Evolutionary conservation across 352 stramenopile genomes (phyloP).

Genomic region (Globisporangium barbulae): DNA sequence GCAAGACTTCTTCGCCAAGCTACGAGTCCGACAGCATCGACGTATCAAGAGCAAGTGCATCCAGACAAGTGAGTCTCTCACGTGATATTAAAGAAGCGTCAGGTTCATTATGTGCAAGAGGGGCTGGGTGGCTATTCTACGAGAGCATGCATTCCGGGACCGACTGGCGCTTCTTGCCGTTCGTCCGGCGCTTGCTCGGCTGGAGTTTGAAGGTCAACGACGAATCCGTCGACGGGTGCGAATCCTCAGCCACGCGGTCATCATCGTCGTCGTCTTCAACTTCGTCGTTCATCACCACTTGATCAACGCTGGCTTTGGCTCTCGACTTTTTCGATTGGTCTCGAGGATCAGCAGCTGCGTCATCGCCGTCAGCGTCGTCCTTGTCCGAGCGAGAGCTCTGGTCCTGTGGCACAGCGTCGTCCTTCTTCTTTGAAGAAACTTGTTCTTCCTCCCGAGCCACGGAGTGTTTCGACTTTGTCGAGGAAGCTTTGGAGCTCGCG

Average conservation of each 20-base stretch:
- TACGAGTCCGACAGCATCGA: not conserved
- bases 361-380: not conserved
- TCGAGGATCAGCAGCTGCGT: not conserved
- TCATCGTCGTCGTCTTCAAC: slow-evolving; percentile 6
- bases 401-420: not conserved
- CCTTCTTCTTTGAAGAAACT: not conserved
- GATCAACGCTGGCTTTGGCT: not conserved
- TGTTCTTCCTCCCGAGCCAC: not conserved
- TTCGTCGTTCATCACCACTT: not conserved
- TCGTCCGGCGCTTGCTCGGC: slow-evolving; percentile 61
- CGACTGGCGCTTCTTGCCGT: slow-evolving; percentile 56
- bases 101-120: not conserved
- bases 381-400: not conserved
- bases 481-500: not conserved
- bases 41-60: not conserved
- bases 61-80: not conserved
- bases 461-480: not conserved
- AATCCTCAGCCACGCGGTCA: not conserved
- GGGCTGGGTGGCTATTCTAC: slow-evolving; percentile 5
- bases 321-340: not conserved
- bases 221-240: not conserved
- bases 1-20: not conserved
- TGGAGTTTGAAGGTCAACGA: slow-evolving; percentile 16
- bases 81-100: not conserved
- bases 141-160: slow-evolving; percentile 35